A percentile compares a stretch with the other conserved stretches of the same genome.
Conservation (phyloP, 192 early-diverging fungal genomes). For the Globomyces pollinis-pini region DNA sequence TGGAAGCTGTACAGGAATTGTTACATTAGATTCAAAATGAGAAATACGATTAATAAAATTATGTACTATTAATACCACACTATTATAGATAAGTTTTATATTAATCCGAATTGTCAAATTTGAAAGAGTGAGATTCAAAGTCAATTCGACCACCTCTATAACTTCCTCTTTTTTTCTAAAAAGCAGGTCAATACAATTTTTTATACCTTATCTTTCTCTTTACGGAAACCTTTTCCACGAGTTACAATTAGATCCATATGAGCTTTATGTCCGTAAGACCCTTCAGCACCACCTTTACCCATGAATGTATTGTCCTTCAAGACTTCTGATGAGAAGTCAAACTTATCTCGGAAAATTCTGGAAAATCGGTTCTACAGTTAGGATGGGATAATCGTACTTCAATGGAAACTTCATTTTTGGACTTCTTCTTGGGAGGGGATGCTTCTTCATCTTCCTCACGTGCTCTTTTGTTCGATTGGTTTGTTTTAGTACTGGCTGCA, state of each 20-base stretch:
- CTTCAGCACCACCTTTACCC: slow-evolving; percentile 54
- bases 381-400: slow-evolving; percentile 2
- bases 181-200: background rate
- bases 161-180: slow-evolving; percentile 86
- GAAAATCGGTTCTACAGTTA: slow-evolving; percentile 60
- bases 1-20: too few species aligned
- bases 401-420: slow-evolving; percentile 5
- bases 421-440: slow-evolving; percentile 6
- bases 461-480: slow-evolving; percentile 14
- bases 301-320: slow-evolving; percentile 69
- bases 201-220: slow-evolving; percentile 80
- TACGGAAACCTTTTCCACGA: slow-evolving; percentile 84
- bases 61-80: background rate
- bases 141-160: slow-evolving; percentile 91
- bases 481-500: background rate
- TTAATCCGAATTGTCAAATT: slow-evolving; percentile 55
- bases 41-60: too few species aligned
- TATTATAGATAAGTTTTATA: background rate
- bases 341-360: slow-evolving; percentile 73
- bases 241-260: slow-evolving; percentile 85
- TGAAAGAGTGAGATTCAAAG: slow-evolving; percentile 77
- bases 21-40: too few species aligned
- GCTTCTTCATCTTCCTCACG: slow-evolving; percentile 7
- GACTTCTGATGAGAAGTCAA: slow-evolving; percentile 67
- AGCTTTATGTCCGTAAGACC: slow-evolving; percentile 85